Evolutionary conservation across 768 basidiomycete species (phyloP).

Genomic region (Neoboletus magnificus): DNA sequence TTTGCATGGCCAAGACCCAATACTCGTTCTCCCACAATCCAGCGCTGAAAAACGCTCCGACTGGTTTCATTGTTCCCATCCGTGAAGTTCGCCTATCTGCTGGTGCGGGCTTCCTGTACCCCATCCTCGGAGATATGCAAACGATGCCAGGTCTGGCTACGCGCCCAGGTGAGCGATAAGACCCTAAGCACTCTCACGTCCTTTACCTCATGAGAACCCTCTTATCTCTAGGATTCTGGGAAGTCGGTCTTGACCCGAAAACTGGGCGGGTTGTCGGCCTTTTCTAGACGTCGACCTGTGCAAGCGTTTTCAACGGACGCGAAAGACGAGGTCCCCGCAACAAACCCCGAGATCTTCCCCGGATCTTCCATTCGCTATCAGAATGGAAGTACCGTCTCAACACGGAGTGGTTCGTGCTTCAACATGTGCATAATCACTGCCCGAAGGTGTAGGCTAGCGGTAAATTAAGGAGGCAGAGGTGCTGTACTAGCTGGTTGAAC

Average conservation of each 20-base stretch:
- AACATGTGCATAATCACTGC: conserved; percentile 33
- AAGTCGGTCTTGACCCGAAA: conserved; percentile 76
- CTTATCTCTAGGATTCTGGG: conserved; percentile 72
- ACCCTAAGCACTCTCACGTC: background rate
- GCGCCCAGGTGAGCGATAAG: conserved; percentile 61
- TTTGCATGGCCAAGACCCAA: conserved; percentile 98
- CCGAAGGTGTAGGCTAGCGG: conserved; percentile 14
- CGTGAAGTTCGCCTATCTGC: conserved; percentile 84
- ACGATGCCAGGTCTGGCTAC: conserved; percentile 97
- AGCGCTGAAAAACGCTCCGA: conserved; percentile 84
- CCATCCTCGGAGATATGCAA: conserved; percentile 94
- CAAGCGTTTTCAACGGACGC: conserved; percentile 21
- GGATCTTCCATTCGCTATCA: conserved; percentile 16
- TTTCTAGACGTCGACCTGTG: conserved; percentile 47
- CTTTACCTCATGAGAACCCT: conserved; percentile 8
- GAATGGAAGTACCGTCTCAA: conserved; percentile 34
- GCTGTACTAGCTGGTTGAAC: background rate
- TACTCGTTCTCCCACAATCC: conserved; percentile 97
- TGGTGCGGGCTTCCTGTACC: conserved; percentile 95
- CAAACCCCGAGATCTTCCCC: conserved; percentile 15
- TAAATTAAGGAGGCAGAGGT: conserved; percentile 3
- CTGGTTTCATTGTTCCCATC: conserved; percentile 91
- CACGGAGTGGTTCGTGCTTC: conserved; percentile 39
- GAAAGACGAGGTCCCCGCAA: background rate
- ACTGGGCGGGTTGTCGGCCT: conserved; percentile 82